Base-by-base conservation (phyloP, 2,329 filamentous ascomycete genomes). In the Monilinia aucupariae region DNA sequence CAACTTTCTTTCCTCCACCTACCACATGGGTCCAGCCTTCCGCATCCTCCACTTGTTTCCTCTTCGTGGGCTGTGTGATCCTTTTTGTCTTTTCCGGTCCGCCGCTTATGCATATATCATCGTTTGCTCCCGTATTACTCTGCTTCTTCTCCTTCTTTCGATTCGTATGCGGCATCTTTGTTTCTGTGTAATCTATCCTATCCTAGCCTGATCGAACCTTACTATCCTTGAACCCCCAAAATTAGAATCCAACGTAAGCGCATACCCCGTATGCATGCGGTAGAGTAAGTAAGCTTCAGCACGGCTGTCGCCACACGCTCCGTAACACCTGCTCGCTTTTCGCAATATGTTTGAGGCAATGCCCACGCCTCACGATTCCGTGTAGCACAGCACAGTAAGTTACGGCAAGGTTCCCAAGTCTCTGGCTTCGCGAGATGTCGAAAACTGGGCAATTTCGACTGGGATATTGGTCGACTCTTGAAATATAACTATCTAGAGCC, bases 21-120 rank as follows among this genome's bases (percentile, higher is more conserved):
- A 75, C 61, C 32, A 75, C 70, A 64, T 74, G 72, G 30, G 71
- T 71, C 73, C 73, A 75, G n/a, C 73, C 73, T 47, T 74, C 70
- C 1, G 64, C 64, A 62, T 72, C 73, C 17, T 70, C 65, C 4
- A 74, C 59, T 41, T 74, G 65, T 47, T 65, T 68, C 39, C 73
- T 61, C 55, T 73, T 74, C 6, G 67, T 73, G 3, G 60, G 52
- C 43, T 69, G 70, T 10, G 68, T 63, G n/a, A 70, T 58, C 25
- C 64, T 62, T 2, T 56, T 52, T 58, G 50, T 45, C n/a, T 60
- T 63, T 39, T 55, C 53, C 52, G 61, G 45, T 2, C 15, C 60
- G 8, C 4, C 9, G 8, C 4, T 5, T 4, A 7, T 41, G 2
- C 8, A 25, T 4, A 13, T 9, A 32, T 39, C 22, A 3, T 6